Base-by-base conservation (phyloP, 2,329 filamentous ascomycete species). In the Fusarium sp. region DNA sequence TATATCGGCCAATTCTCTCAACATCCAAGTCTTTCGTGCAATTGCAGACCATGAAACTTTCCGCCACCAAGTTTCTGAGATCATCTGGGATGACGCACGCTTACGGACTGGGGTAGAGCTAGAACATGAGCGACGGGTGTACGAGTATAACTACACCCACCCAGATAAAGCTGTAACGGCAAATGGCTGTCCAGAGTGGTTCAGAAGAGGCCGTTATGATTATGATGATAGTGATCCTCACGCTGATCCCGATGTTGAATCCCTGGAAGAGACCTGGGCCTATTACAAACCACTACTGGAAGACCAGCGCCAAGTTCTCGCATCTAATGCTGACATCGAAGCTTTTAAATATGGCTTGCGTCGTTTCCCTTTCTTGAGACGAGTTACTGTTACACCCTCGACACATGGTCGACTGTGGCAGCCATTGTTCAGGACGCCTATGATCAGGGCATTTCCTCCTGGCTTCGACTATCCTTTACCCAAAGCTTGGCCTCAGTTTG, bases 391-490 rank as follows among this genome's bases (percentile, higher is more conserved):
- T 3, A 36, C 58, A 22, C 58, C 56, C 7, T 18, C 40, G 5
- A 31, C 45, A 1, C 58, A 62, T 13, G 45, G 58, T 14, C 22
- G 40, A 3, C 6, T 24, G 14, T 13, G 22, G 0, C 17, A 40
- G 2, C 56, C 58, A 3, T 31, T 62, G 8, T 26, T 36, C 10
- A 34, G 4, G 0, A 62, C 56, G 7, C 58, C 56, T 3, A 61
- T 62, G 45, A 61, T 62, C 6, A 61, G 28, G 2, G 15, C 39
- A 0, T 61, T 62, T 11, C 58, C 58, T 36, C 15, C 7, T 2
- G n/a, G 40, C 1, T 61, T 62, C 5, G 57, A 53, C n/a, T 62
- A 61, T 5, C 40, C 58, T 9, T 7, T 40, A 3, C 56, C 58
- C 3, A 43, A 9, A 17, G 17, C 31, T 20, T 61, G 58, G 58